Percentiles rank a stretch among this genome's conserved stretches.
These are phyloP conservation scores for Trichoderma endophyticum DNA, from an alignment of 2,329 filamentous ascomycete genomes.

Conservation along the genomic window DNA sequence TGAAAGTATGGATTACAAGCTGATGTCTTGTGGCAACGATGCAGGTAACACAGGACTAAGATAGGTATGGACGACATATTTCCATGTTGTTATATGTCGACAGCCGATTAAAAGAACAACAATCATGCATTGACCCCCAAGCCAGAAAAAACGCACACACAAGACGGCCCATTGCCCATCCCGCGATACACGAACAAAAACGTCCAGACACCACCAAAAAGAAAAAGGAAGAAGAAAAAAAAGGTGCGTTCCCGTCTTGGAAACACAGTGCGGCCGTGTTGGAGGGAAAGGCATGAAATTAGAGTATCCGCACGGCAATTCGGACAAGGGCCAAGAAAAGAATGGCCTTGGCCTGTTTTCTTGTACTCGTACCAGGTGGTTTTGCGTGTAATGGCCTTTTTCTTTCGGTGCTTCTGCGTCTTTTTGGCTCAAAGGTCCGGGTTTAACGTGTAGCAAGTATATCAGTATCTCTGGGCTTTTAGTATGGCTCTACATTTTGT, in stretches of 20 bases:
- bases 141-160: neutral
- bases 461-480: neutral
- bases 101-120: neutral
- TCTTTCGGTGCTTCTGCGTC: neutral
- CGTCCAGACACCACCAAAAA: neutral
- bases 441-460: neutral
- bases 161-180: neutral
- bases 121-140: neutral
- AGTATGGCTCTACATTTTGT: neutral
- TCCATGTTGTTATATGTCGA: neutral
- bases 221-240: neutral
- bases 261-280: neutral
- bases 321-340: neutral
- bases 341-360: neutral
- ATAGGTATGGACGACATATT: neutral
- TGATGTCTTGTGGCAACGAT: neutral
- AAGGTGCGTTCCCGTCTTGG: neutral
- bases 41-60: neutral
- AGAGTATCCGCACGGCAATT: conserved; percentile 1
- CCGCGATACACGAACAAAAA: neutral
- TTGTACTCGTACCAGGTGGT: neutral
- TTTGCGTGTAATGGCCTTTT: neutral
- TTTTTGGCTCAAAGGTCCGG: neutral
- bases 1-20: neutral
- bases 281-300: neutral